Percentiles rank a stretch among this genome's conserved stretches.
These are phyloP conservation scores for Plasmopara viticola DNA, from an alignment of 352 stramenopile species.

Conservation along the genomic window DNA sequence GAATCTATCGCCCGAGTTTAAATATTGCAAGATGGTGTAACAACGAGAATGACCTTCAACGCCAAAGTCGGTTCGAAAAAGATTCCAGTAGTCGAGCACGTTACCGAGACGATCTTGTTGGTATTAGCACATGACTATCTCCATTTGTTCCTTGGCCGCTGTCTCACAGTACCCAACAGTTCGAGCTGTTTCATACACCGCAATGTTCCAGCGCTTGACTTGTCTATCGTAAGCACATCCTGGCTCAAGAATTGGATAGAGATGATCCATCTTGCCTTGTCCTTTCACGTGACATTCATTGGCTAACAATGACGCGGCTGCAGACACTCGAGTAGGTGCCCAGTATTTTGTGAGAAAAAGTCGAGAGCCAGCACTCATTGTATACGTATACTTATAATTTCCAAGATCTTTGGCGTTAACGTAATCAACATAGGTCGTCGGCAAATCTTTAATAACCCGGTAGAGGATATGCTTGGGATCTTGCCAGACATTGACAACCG, in stretches of 20 bases:
- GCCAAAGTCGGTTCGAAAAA: slow-evolving; percentile 43
- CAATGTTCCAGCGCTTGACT: slow-evolving; percentile 40
- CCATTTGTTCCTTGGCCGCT: slow-evolving; percentile 41
- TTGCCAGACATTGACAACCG: slow-evolving; percentile 33
- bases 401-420: slow-evolving; percentile 45
- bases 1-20: no score
- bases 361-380: slow-evolving; percentile 35
- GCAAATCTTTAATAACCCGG: slow-evolving; percentile 58
- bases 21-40: slow-evolving; percentile 32
- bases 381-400: slow-evolving; percentile 57
- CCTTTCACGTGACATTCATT: not conserved
- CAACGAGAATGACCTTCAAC: slow-evolving; percentile 40
- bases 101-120: slow-evolving; percentile 43
- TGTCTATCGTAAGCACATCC: slow-evolving; percentile 21
- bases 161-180: slow-evolving; percentile 38
- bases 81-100: slow-evolving; percentile 34
- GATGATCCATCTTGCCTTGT: not conserved
- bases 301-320: slow-evolving; percentile 3
- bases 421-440: slow-evolving; percentile 31
- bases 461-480: slow-evolving; percentile 39
- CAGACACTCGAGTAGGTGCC: not conserved
- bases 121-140: slow-evolving; percentile 46
- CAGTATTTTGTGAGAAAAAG: slow-evolving; percentile 49
- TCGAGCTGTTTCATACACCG: slow-evolving; percentile 36
- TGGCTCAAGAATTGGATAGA: slow-evolving; percentile 13